Percentiles rank a stretch among this genome's conserved stretches.
Conservation (phyloP, 108 stramenopile genomes). For the Skeletonema potamos region DNA sequence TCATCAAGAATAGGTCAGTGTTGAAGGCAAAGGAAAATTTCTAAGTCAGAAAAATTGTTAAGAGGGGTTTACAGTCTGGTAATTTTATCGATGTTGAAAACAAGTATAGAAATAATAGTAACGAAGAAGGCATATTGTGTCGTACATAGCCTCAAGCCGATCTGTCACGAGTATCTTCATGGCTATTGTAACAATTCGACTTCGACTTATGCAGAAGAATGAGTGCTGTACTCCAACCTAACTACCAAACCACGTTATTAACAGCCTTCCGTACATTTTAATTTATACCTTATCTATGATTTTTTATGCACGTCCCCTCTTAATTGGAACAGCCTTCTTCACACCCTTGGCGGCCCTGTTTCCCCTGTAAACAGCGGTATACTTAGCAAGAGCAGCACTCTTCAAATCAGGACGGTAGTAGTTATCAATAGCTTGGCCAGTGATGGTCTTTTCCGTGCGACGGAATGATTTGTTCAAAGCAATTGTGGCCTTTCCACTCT, state of each 20-base stretch:
- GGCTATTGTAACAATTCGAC: too few relatives aligned
- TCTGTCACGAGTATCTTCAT: too few relatives aligned
- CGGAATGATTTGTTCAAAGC: conserved; percentile 91
- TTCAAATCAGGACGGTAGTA: conserved; percentile 92
- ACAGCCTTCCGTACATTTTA: background rate
- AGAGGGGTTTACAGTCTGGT: background rate
- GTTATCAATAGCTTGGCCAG: conserved; percentile 69
- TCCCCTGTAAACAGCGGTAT: conserved; percentile 85
- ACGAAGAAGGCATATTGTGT: too few relatives aligned
- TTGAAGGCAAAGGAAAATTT: background rate
- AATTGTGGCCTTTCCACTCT: conserved; percentile 63
- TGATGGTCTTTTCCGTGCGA: conserved; percentile 73
- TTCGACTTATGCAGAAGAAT: too few relatives aligned
- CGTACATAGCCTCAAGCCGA: too few relatives aligned
- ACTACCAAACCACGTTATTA: background rate
- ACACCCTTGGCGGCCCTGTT: conserved; percentile 87
- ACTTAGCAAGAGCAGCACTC: conserved; percentile 80
- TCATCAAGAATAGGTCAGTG: background rate
- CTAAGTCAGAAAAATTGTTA: background rate
- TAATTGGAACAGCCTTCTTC: conserved; percentile 76
- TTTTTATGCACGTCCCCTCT: conserved; percentile 87
- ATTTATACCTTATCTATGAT: conserved; percentile 1
- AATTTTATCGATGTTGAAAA: background rate
- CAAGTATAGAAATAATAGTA: background rate
- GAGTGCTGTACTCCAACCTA: too few relatives aligned